Percentiles rank a stretch among this genome's conserved stretches.
phyloP scores from a whole-genome alignment of 139 green algal species.

The Nannochloris sp. region DNA sequence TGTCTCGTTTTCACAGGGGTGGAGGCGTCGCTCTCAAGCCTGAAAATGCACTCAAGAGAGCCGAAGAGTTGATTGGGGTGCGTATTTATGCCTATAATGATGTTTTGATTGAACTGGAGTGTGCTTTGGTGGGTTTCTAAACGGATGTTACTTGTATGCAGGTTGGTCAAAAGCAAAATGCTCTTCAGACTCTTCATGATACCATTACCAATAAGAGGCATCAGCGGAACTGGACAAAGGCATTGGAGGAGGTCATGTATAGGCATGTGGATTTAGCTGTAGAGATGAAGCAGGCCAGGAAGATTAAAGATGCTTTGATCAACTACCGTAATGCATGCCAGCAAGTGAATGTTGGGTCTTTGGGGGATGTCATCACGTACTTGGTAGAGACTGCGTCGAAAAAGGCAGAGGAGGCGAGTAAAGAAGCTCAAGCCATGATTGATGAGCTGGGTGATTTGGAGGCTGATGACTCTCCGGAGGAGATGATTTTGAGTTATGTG shows the following conservation, averaged over 20 bases:
- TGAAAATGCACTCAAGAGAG: slow-evolving; percentile 96
- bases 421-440: slow-evolving; percentile 57
- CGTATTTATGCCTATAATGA: slow-evolving; percentile 22
- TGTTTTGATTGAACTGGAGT: too few species aligned
- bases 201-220: slow-evolving; percentile 93
- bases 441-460: slow-evolving; percentile 90
- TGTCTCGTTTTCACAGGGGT: slow-evolving; percentile 23
- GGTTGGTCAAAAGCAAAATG: slow-evolving; percentile 26
- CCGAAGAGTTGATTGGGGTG: slow-evolving; percentile 90
- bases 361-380: slow-evolving; percentile 98
- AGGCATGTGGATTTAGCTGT: slow-evolving; percentile 92
- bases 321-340: slow-evolving; percentile 98
- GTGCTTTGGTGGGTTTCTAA: too few species aligned
- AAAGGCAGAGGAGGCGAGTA: slow-evolving; percentile 79
- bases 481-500: slow-evolving; percentile 96
- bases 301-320: slow-evolving; percentile 96
- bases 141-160: background rate
- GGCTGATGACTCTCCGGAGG: slow-evolving; percentile 87
- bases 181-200: slow-evolving; percentile 72
- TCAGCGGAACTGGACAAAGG: slow-evolving; percentile 91
- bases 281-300: slow-evolving; percentile 82
- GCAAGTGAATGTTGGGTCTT: slow-evolving; percentile 82
- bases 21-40: slow-evolving; percentile 69
- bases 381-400: slow-evolving; percentile 86
- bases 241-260: slow-evolving; percentile 81